A percentile compares a stretch with the other conserved stretches of the same genome.
Evolutionary conservation across 768 basidiomycete species (phyloP).

Genomic region (Hygrophoropsis aurantiaca): DNA sequence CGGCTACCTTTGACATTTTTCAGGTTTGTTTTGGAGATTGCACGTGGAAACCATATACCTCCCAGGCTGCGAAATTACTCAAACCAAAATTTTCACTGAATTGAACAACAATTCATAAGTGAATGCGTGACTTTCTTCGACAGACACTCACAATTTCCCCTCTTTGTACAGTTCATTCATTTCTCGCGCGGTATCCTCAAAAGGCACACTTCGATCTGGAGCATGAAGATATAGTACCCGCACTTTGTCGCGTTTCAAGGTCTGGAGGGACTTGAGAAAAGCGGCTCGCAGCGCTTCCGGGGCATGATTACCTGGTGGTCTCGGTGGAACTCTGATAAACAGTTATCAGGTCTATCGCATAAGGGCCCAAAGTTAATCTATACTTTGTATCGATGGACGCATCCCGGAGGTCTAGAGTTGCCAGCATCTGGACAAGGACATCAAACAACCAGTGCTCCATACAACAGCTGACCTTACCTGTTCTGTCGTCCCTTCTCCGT

Average conservation of each 20-base stretch:
- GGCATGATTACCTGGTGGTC: slow-evolving; percentile 28
- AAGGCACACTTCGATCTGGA: slow-evolving; percentile 34
- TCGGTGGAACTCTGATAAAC: slow-evolving; percentile 26
- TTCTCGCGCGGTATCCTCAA: slow-evolving; percentile 32
- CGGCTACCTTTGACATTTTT: slow-evolving; percentile 24
- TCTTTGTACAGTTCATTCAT: slow-evolving; percentile 32
- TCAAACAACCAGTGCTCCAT: neutral
- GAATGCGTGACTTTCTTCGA: slow-evolving; percentile 30
- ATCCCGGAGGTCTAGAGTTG: slow-evolving; percentile 37
- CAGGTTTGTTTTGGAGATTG: neutral
- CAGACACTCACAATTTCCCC: slow-evolving; percentile 33
- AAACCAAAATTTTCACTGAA: slow-evolving; percentile 35
- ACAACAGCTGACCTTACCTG: slow-evolving; percentile 21
- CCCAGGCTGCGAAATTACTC: slow-evolving; percentile 38
- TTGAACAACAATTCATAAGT: neutral
- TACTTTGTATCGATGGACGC: slow-evolving; percentile 46
- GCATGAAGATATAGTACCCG: slow-evolving; percentile 37
- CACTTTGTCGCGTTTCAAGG: slow-evolving; percentile 26
- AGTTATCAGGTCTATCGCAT: neutral
- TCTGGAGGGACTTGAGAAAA: slow-evolving; percentile 27
- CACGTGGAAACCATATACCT: slow-evolving; percentile 16
- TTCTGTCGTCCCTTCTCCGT: slow-evolving; percentile 52
- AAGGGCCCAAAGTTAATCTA: neutral
- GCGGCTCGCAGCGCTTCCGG: slow-evolving; percentile 25
- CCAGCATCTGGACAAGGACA: slow-evolving; percentile 27